These are phyloP conservation scores for Grigorovia humatica DNA, from an alignment of 805 yeast species.

Conservation along the genomic window DNA sequence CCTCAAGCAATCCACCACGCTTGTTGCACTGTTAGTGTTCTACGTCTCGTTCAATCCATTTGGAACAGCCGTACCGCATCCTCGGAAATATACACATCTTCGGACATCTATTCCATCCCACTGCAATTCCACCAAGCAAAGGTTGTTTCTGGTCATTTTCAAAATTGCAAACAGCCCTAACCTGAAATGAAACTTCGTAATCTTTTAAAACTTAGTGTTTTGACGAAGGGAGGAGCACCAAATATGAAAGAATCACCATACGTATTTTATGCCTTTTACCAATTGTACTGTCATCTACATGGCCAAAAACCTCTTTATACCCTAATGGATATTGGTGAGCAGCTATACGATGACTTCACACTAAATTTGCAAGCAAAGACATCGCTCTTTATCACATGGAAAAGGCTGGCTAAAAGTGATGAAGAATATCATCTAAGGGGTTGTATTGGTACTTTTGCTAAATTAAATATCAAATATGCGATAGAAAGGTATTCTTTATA, in stretches of 20 bases:
- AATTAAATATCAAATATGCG: slow-evolving; percentile 45
- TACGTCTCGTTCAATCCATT: too few species aligned
- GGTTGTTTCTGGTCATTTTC: neutral
- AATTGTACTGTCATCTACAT: slow-evolving; percentile 16
- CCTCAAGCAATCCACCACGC: too few species aligned
- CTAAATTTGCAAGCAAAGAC: slow-evolving; percentile 17
- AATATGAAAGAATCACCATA: slow-evolving; percentile 16
- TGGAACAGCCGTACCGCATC: neutral
- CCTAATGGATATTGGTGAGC: slow-evolving; percentile 9
- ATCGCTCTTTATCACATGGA: slow-evolving; percentile 90
- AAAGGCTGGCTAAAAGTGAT: slow-evolving; percentile 27
- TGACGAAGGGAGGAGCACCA: neutral
- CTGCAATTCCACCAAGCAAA: neutral
- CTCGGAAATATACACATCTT: too few species aligned
- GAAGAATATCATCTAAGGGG: slow-evolving; percentile 49
- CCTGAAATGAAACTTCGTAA: neutral
- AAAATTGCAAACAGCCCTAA: neutral
- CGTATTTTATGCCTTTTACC: slow-evolving; percentile 27
- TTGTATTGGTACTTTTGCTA: slow-evolving; percentile 83
- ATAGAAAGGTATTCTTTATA: slow-evolving; percentile 50
- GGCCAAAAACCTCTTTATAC: neutral
- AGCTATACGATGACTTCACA: slow-evolving; percentile 10
- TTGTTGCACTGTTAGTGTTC: too few species aligned
- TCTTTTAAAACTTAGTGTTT: neutral
- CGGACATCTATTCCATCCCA: too few species aligned